Conservation (phyloP, 2,329 filamentous ascomycete genomes). For the Bipolaris cookei region DNA sequence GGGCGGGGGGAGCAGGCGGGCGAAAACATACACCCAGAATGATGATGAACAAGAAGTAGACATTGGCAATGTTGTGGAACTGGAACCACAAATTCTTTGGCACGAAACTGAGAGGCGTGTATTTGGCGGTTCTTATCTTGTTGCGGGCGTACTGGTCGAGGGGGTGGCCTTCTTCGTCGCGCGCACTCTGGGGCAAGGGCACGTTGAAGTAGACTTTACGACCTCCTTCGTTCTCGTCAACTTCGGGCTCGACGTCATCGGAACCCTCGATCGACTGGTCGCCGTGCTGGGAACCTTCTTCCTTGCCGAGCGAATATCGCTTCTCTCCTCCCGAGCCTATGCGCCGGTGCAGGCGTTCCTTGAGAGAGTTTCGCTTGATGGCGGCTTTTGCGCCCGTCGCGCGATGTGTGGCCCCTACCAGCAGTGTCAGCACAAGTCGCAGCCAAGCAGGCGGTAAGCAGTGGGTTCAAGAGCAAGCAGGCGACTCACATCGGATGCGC, state of each 20-base stretch:
- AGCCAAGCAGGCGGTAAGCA: neutral
- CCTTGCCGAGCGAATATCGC: slow-evolving; percentile 52
- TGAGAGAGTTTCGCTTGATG: slow-evolving; percentile 81
- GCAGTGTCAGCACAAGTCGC: slow-evolving; percentile 11
- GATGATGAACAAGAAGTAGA: slow-evolving; percentile 96
- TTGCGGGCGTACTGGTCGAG: slow-evolving; percentile 77
- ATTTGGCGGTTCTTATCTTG: slow-evolving; percentile 98
- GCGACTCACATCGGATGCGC: slow-evolving; percentile 71
- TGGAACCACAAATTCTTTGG: slow-evolving; percentile 98
- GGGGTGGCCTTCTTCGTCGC: slow-evolving; percentile 82
- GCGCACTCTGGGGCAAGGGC: slow-evolving; percentile 73
- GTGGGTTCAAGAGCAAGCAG: neutral
- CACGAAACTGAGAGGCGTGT: slow-evolving; percentile 91
- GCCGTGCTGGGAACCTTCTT: slow-evolving; percentile 31
- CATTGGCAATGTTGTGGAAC: slow-evolving; percentile 97
- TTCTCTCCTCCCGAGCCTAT: slow-evolving; percentile 69
- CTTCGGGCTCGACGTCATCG: slow-evolving; percentile 49
- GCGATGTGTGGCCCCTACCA: slow-evolving; percentile 83
- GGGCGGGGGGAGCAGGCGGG: slow-evolving; percentile 8
- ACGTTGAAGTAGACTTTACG: slow-evolving; percentile 84
- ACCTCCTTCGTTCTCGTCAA: slow-evolving; percentile 47
- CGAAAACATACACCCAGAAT: slow-evolving; percentile 80
- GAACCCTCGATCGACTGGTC: slow-evolving; percentile 55
- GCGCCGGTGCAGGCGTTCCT: slow-evolving; percentile 73
- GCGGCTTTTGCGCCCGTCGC: slow-evolving; percentile 75